Percentiles rank a stretch among this genome's conserved stretches.
phyloP scores from a whole-genome alignment of 2,329 filamentous ascomycete genomes.

The Drechslerella dactyloides region DNA sequence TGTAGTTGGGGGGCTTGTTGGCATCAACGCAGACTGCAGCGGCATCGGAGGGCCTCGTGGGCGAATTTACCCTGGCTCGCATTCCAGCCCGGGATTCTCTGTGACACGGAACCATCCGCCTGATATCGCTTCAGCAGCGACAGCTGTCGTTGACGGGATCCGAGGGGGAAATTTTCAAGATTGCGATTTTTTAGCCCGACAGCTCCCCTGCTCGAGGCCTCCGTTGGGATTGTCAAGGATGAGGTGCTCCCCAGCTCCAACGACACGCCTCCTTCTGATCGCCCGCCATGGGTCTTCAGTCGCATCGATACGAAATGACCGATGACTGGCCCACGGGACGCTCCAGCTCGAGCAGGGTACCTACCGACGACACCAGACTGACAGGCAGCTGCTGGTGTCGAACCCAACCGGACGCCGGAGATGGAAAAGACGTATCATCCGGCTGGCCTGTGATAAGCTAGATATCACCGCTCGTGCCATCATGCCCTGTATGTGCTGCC shows the following conservation, averaged over 20 bases:
- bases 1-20: background rate
- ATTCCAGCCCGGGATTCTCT: constrained; percentile 1
- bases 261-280: background rate
- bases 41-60: constrained; percentile 13
- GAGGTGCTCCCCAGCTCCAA: background rate
- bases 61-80: background rate
- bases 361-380: background rate
- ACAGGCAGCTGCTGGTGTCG: background rate
- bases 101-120: constrained; percentile 34
- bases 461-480: background rate
- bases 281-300: background rate
- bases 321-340: constrained; percentile 6
- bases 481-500: background rate
- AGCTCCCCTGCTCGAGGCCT: background rate
- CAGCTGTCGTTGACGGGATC: background rate
- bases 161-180: constrained; percentile 3
- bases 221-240: background rate
- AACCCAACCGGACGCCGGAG: constrained; percentile 6
- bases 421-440: constrained; percentile 21
- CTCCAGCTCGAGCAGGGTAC: constrained; percentile 3
- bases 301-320: background rate
- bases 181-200: background rate
- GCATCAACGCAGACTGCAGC: background rate
- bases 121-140: background rate
- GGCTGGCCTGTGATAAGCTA: background rate